Base-by-base conservation (phyloP, 164 flowering plant species). In the Warburgia ugandensis region DNA sequence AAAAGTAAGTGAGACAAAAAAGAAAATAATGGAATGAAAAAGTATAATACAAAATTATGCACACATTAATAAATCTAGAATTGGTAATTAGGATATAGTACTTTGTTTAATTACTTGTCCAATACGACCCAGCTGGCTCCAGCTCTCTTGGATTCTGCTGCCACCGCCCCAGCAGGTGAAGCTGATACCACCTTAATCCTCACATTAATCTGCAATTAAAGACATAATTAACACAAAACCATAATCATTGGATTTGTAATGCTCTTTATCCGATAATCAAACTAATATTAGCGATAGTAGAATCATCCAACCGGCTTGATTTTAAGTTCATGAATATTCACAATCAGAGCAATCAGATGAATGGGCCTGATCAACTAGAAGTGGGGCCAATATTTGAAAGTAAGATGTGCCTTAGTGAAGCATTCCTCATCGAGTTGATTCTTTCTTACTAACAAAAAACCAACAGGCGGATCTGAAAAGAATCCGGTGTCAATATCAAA, bases 101-200 rank as follows among this genome's bases (percentile, higher is more conserved):
- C 58, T 51, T 73, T 58, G 61, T 62, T 38, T 17, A 71, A 62
- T 86, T 91, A 91, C 98, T 83, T 87, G 88, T 91, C 96, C 79
- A 91, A 71, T 50, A 91, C 47, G 77, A 91, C 90, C 98, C 97
- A 91, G 62, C 63, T 83, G 70, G 84, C 94, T 59, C 71, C 73
- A 45, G 61, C 77, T 62, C 61, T 71, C 68, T 63, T 83, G 41
- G 87, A 83, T 71, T 91, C 94, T 40, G 77, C 74, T 19, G 85
- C 87, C 62, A 91, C 96, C 42, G 62, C 82, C 5, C 84, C 84
- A 27, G 68, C 63, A 17, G 76, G 51, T 31, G 62, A 43, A 36
- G 74, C 71, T n/a, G 79, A 68, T 10, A 80, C 75, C 54, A 87
- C 89, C 76, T 84, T 91, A 40, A 91, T 75, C 64, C 73, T 75